Evolutionary conservation across 2,329 filamentous ascomycete genomes (phyloP), one percentile per base, ranked within the genome.

Genomic region (Sclerotinia nivalis): DNA sequence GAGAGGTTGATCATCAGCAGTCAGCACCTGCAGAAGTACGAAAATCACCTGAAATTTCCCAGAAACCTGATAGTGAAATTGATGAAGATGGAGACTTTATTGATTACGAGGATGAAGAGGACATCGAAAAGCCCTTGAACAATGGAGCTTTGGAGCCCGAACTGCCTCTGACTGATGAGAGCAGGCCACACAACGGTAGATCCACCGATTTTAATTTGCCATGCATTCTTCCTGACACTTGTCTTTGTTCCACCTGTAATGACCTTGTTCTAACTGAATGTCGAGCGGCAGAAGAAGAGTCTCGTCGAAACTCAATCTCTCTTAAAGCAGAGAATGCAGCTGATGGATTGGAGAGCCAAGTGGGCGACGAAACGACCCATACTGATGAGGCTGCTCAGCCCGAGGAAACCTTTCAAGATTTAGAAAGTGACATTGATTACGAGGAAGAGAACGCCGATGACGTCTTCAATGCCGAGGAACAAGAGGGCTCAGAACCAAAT

Each of bases 71-170:
- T 52, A 40, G 49, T 10, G 67, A 70, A n/a, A 25, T 69, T 58
- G 72, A 77, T 54, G 76, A 79, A 61, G 78, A 80, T n/a, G 80
- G 80, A 18, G 82, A 84, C 72, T 70, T 82, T n/a, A 80, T 84
- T 74, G 83, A 84, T 71, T 86, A 85, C 74, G 83, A 83, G 34
- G 84, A 86, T 69, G 82, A 55, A 54, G 66, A 79, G n/a, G 81
- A 83, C 59, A 28, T 54, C 22, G 69, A 73, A 18, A 68, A 54
- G 28, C 70, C 60, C 31, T 43, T 54, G 18, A 70, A 72, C 10
- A 20, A 54, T 59, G 62, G n/a, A 67, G 50, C n/a, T 28, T 59
- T 69, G 31, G 55, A 64, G 22, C 40, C 47, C 31, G 47, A 52
- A 37, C 37, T 37, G 40, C 59, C 34, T 22, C 22, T 62, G 55